Evolutionary conservation across 768 basidiomycete genomes (phyloP), one percentile per base, ranked within the genome.

Genomic region (Clavulina sp.): DNA sequence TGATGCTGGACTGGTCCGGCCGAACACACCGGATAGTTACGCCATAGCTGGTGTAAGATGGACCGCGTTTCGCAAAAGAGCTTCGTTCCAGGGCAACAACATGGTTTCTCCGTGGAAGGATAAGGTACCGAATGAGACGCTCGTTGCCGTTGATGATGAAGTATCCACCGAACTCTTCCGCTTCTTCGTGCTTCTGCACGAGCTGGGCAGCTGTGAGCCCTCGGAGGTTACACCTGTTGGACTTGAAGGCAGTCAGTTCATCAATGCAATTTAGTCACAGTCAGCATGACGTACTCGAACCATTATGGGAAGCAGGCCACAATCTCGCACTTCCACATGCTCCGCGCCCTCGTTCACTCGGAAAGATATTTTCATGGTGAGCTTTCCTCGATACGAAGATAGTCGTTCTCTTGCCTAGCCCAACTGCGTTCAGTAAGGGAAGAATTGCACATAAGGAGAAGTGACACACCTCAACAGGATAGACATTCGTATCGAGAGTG

Each of bases 61-160:
- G 87, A 3, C 95, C 95, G 55, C 95, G 85, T 57, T 86, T 89
- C 49, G 77, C 65, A 64, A 97, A 99, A 7, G 88, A 82, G 21
- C 88, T 84, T 47, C 95, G 87, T 59, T 84, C 70, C 59, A 99
- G 79, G 47, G 91, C 81, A 57, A 92, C 86, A 60, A 87, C 89
- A 68, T 97, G 89, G 63, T 97, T 89, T 50, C 95, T 77, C 26
- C 95, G 82, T 9, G 92, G 93, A 34, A 99, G 75, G 60, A 97
- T 91, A 62, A 97, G 80, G 68, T 91, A 96, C 56, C 95, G 88
- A 58, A 99, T 92, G 56, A 99, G 77, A 68, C 91, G 88, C 68
- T 99, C 95, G 67, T 96, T 97, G 56, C 95, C 95, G 64, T 99
- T 99, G 65, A 99, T 80, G 62, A 99, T 77, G 63, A 99, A 99